Conservation (phyloP, 768 basidiomycete genomes). For the Tylopilus plumbeoviolaceoides region DNA sequence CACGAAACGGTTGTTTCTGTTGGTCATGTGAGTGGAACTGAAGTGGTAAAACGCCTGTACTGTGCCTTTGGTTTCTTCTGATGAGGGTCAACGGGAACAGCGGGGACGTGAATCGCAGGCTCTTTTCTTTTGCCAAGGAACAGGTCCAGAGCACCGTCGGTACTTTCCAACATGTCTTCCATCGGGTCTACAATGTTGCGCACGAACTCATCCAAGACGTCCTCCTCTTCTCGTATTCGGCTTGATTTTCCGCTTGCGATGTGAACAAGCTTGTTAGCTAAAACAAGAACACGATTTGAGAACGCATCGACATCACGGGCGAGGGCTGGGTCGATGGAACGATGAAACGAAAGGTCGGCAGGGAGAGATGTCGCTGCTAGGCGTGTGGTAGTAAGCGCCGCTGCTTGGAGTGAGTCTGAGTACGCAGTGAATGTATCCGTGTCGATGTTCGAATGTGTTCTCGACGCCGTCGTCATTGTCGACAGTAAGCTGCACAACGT, state of each 20-base stretch:
- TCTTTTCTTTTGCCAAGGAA: slow-evolving; percentile 66
- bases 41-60: neutral
- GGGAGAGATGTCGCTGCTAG: slow-evolving; percentile 58
- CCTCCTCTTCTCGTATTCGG: slow-evolving; percentile 62
- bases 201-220: slow-evolving; percentile 81
- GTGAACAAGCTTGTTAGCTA: slow-evolving; percentile 62
- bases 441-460: slow-evolving; percentile 10
- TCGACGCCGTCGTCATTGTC: slow-evolving; percentile 14
- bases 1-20: slow-evolving; percentile 36
- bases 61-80: slow-evolving; percentile 33
- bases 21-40: slow-evolving; percentile 7
- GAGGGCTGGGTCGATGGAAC: slow-evolving; percentile 73
- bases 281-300: slow-evolving; percentile 57
- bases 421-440: slow-evolving; percentile 45
- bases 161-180: slow-evolving; percentile 81
- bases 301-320: slow-evolving; percentile 68
- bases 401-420: slow-evolving; percentile 53
- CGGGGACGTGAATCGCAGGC: slow-evolving; percentile 58
- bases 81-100: slow-evolving; percentile 17
- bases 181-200: slow-evolving; percentile 74
- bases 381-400: slow-evolving; percentile 61
- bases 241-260: slow-evolving; percentile 39
- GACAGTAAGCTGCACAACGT: neutral
- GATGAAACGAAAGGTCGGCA: slow-evolving; percentile 81
- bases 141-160: slow-evolving; percentile 82